phyloP scores from a whole-genome alignment of 176 grass and related monocot genomes.

The Poa pratensis region DNA sequence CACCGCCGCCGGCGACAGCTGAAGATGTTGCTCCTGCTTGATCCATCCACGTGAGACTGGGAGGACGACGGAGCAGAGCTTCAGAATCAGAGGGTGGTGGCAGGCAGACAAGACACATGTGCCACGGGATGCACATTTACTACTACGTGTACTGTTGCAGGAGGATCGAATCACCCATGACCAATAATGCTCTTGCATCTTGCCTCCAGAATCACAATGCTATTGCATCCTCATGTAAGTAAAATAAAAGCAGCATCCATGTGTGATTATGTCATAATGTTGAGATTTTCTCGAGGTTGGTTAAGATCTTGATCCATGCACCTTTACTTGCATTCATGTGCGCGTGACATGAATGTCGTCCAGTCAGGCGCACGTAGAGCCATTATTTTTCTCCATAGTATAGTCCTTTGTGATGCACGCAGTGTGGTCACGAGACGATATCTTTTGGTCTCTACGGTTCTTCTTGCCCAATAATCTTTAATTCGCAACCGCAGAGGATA shows the following conservation, averaged over 20 bases:
- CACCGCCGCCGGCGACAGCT: not conserved
- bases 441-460: not conserved
- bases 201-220: not conserved
- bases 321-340: not conserved
- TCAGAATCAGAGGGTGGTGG: not conserved
- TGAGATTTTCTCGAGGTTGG: conserved; percentile 6
- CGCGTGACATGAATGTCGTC: not conserved
- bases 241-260: not conserved
- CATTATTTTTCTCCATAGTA: no score
- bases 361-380: no score
- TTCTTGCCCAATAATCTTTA: conserved; percentile 8
- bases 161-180: not conserved
- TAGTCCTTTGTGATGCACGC: not conserved
- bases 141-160: not conserved
- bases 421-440: not conserved
- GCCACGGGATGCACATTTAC: not conserved
- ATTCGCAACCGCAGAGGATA: not conserved
- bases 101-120: not conserved
- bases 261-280: not conserved
- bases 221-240: not conserved
- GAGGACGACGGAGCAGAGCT: not conserved
- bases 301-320: conserved; percentile 20
- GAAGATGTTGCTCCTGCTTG: not conserved
- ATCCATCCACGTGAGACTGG: not conserved
- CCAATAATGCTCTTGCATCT: not conserved